phyloP scores from a whole-genome alignment of 345 rosid species.

The Melaleuca quinquenervia region DNA sequence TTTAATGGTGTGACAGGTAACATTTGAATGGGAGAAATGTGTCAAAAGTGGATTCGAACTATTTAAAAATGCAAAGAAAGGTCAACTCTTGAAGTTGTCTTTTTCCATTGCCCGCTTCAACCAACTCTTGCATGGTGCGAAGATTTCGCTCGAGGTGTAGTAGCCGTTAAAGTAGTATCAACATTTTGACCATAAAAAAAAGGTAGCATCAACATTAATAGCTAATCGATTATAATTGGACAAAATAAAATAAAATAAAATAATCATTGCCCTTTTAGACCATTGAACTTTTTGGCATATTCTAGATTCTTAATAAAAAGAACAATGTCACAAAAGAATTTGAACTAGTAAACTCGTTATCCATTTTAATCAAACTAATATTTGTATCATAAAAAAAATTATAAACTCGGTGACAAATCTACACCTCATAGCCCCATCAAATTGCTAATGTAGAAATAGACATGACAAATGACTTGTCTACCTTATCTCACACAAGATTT shows the following conservation, averaged over 20 bases:
- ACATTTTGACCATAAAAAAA: not conserved
- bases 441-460: not conserved
- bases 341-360: not conserved
- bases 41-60: not conserved
- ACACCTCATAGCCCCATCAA: not conserved
- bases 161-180: not conserved
- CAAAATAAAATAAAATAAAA: not conserved
- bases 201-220: not conserved
- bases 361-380: not conserved
- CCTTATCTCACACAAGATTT: not conserved
- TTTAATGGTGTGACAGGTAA: not conserved
- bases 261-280: not conserved
- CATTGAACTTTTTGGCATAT: not conserved
- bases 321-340: not conserved
- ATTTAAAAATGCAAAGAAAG: not conserved
- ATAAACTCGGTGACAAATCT: not conserved
- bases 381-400: too few species aligned
- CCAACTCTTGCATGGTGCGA: not conserved
- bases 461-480: not conserved
- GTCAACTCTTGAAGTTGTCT: not conserved
- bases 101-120: not conserved
- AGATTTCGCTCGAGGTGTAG: not conserved
- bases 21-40: not conserved
- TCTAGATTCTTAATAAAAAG: not conserved
- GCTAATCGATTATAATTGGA: not conserved